Evolutionary conservation across 169 alveolate species (phyloP).

Genomic region (Amoebophrya sp.): DNA sequence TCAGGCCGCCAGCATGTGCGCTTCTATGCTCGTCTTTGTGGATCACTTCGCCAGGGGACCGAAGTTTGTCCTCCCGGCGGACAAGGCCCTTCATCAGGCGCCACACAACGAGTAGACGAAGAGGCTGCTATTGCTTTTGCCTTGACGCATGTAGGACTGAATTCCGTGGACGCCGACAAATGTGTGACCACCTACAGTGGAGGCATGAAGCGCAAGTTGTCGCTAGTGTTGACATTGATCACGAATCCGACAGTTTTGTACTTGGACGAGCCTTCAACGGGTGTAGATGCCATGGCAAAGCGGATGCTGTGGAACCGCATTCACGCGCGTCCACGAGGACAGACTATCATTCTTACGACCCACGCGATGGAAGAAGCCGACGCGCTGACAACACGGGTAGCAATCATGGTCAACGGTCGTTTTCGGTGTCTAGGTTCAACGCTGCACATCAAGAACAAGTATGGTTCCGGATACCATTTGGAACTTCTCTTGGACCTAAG

Average conservation of each 20-base stretch:
- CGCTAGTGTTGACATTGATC: not conserved
- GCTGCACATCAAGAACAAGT: conserved; percentile 54
- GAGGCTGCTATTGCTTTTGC: not conserved
- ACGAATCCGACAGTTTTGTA: not conserved
- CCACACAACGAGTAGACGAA: too few relatives aligned
- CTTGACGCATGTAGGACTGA: not conserved
- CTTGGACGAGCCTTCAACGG: not conserved
- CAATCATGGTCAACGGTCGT: conserved; percentile 69
- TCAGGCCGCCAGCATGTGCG: too few relatives aligned
- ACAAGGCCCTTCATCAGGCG: too few relatives aligned
- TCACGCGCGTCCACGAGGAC: conserved; percentile 26
- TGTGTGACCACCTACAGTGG: not conserved
- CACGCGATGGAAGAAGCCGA: conserved; percentile 79
- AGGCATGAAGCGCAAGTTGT: not conserved
- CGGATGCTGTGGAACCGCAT: conserved; percentile 61
- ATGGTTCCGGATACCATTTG: conserved; percentile 47
- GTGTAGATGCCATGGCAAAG: conserved; percentile 64
- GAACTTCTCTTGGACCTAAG: not conserved
- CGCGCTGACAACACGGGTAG: conserved; percentile 55
- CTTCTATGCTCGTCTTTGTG: too few relatives aligned
- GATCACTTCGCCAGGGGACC: not conserved
- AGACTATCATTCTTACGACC: conserved; percentile 60
- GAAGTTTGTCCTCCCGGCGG: too few relatives aligned
- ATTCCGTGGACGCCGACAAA: not conserved
- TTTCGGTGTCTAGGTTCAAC: conserved; percentile 70